Base-by-base conservation (phyloP, 805 yeast genomes). In the Spathaspora hagerdaliae region DNA sequence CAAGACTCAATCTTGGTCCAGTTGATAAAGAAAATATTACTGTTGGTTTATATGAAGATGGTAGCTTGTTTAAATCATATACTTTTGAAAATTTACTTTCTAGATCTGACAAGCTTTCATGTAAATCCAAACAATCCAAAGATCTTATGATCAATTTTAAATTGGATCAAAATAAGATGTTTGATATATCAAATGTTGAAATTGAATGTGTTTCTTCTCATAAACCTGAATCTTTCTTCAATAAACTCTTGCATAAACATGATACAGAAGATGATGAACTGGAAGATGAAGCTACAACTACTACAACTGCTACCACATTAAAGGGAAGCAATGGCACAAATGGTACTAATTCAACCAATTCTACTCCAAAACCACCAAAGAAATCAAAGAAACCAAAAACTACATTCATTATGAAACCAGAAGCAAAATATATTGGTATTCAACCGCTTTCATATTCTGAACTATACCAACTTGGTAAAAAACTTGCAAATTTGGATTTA, bases 401-500 rank as follows among this genome's bases (percentile, higher is more conserved):
- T 1, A 33, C 62, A 26, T 27, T 51, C 6, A 51, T 74, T 39
- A 46, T 66, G 15, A 63, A 72, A 11, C 69, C 81, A 11, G 68
- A 19, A 19, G 81, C 87, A 24, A 56, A 76, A 52, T 78, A 79
- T 44, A 44, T 73, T 2, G 61, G 51, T 11, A 46, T 61, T 33
- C 59, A 61, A 45, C 74, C 76, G 26, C 53, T 70, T 43, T 52
- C 57, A 15, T 49, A 48, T 32, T 46, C 75, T 3, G 64, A 78
- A 12, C 81, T 79, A 51, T 67, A 66, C 48, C 61, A 63, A 26
- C 65, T 83, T 7, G 61, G 65, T 27, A 55, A 64, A 5, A 81
- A 80, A 47, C 69, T 92, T 54, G 63, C 65, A 34, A 66, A 66
- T 13, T 71, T 85, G 60, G 81, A 79, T 46, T 58, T 60, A 19